phyloP scores from a whole-genome alignment of 208 protist species.

The Leishmania tarentolae region DNA sequence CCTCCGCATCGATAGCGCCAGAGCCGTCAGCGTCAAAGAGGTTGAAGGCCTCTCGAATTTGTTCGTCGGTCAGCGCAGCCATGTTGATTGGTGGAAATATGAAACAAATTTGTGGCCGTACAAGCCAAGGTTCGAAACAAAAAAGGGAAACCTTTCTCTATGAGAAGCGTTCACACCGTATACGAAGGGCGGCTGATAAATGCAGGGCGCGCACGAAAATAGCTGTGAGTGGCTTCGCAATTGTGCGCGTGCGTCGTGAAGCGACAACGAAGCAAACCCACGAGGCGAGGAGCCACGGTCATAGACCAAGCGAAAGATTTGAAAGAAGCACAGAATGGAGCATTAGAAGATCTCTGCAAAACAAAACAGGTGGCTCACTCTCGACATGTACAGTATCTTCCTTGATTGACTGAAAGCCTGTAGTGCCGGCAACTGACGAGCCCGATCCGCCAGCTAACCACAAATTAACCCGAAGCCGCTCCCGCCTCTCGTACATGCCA shows the following conservation, averaged over 20 bases:
- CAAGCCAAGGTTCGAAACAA: background rate
- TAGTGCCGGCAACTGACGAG: background rate
- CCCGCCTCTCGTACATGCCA: background rate
- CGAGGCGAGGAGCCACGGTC: background rate
- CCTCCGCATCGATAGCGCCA: constrained; percentile 92
- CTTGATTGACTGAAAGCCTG: background rate
- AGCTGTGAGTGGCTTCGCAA: background rate
- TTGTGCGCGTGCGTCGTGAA: background rate
- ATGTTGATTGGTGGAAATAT: constrained; percentile 32
- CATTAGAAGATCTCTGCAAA: background rate
- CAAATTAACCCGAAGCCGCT: background rate
- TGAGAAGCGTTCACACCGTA: background rate
- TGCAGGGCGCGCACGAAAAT: background rate
- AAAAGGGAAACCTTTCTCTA: constrained; percentile 1
- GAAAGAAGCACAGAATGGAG: background rate
- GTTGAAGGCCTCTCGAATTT: constrained; percentile 97
- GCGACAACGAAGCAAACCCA: background rate
- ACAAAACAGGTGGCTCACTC: background rate
- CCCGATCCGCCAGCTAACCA: background rate
- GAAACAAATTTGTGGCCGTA: background rate
- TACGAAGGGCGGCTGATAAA: background rate
- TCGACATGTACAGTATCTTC: background rate
- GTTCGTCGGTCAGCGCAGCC: constrained; percentile 91
- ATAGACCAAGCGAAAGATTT: background rate
- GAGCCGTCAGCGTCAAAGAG: constrained; percentile 97